Percentiles rank a stretch among this genome's conserved stretches.
Evolutionary conservation across 371 early-diverging fungal genomes (phyloP).

Genomic region (Rhizopus delemar): DNA sequence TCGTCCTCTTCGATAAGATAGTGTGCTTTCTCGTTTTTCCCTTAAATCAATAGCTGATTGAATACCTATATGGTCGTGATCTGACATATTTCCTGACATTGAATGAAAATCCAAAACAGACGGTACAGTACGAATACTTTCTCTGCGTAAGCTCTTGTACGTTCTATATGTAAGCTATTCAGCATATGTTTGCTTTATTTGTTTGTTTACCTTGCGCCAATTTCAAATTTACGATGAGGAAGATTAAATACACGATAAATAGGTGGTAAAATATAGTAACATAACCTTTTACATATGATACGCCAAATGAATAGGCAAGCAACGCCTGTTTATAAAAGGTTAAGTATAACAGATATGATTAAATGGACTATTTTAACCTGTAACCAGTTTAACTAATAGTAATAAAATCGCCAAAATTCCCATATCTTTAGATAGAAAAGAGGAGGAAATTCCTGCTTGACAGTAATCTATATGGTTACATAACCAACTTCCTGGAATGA

Average conservation of each 20-base stretch:
- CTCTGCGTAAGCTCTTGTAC: conserved; percentile 58
- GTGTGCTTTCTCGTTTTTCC: conserved; percentile 11
- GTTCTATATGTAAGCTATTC: conserved; percentile 33
- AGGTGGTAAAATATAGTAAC: conserved; percentile 62
- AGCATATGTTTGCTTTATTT: neutral
- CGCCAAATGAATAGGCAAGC: conserved; percentile 65
- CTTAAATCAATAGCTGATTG: too few relatives aligned
- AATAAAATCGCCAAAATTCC: conserved; percentile 33
- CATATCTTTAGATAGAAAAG: conserved; percentile 37
- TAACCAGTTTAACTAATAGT: conserved; percentile 46
- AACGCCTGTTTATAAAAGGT: conserved; percentile 33
- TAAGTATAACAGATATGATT: neutral
- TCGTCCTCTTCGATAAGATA: conserved; percentile 37
- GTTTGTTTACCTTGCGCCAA: conserved; percentile 44
- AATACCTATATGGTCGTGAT: conserved; percentile 50
- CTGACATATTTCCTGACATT: conserved; percentile 48
- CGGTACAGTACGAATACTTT: conserved; percentile 64
- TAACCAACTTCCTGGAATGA: conserved; percentile 66
- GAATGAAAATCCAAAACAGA: conserved; percentile 63
- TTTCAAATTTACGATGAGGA: conserved; percentile 60
- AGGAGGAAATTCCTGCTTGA: conserved; percentile 36
- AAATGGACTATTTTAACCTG: conserved; percentile 30
- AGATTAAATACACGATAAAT: conserved; percentile 64
- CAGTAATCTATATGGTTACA: conserved; percentile 44
- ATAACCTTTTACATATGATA: conserved; percentile 57